Conservation (phyloP, 345 rosid species). For the Triadica sebifera region DNA sequence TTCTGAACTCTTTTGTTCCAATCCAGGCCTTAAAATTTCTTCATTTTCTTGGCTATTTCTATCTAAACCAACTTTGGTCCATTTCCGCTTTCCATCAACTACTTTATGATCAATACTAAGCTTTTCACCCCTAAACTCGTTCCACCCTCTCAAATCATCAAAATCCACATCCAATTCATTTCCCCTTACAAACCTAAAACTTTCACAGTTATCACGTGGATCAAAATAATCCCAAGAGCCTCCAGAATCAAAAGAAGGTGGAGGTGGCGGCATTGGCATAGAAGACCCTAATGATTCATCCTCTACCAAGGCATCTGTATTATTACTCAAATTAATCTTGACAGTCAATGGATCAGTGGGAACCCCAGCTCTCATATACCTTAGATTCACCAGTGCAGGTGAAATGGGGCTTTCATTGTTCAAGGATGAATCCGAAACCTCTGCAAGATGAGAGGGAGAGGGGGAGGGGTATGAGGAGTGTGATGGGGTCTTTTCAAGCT, state of each 20-base stretch:
- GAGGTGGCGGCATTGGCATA: constrained; percentile 48
- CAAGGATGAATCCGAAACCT: constrained; percentile 60
- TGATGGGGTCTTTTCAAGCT: constrained; percentile 77
- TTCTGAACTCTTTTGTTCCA: constrained; percentile 21
- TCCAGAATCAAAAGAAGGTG: constrained; percentile 50
- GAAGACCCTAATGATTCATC: constrained; percentile 43
- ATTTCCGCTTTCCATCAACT: constrained; percentile 26
- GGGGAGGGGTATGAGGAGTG: constrained; percentile 74
- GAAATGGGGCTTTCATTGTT: constrained; percentile 44
- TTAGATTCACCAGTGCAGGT: constrained; percentile 37
- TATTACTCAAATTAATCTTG: constrained; percentile 41
- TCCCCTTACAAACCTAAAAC: constrained; percentile 55
- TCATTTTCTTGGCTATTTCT: constrained; percentile 26
- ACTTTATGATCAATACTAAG: constrained; percentile 19
- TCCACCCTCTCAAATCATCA: constrained; percentile 44
- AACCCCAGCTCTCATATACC: constrained; percentile 50
- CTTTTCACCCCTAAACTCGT: constrained; percentile 27
- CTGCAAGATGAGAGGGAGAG: constrained; percentile 52
- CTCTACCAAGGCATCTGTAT: constrained; percentile 32
- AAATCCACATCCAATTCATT: constrained; percentile 39
- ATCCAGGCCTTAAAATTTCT: constrained; percentile 18
- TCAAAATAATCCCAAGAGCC: constrained; percentile 85
- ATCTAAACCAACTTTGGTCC: constrained; percentile 18
- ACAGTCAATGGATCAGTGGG: constrained; percentile 47
- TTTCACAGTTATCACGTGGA: constrained; percentile 56